Base-by-base conservation (phyloP, 2,329 filamentous ascomycete species). In the Rutstroemia sydowiana region DNA sequence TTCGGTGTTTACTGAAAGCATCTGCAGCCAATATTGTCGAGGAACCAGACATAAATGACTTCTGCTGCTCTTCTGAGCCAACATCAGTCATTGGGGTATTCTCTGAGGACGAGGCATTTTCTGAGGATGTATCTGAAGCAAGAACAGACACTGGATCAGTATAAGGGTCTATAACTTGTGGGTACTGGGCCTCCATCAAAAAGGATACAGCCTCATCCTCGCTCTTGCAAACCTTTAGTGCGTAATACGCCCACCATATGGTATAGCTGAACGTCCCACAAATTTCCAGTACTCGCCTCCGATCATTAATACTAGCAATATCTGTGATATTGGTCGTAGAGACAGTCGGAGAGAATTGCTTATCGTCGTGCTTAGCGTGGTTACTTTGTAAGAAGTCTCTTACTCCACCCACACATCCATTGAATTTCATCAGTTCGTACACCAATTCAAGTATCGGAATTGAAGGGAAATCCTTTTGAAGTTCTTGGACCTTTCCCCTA, bases 201-300 rank as follows among this genome's bases (percentile, higher is more conserved):
- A 50, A 13, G 20, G 28, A 1, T 44, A 16, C 36, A 34, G 47
- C 39, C 23, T 6, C 9, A 20, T 50, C n/a, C 3, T 11, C 4
- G 36, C 18, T 30, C 34, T 45, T 31, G n/a, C 47, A 50, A 9
- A 50, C 30, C 11, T 34, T 28, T 21, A 50, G 20, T n/a, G 39
- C 21, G 13, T 50, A 50, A 18, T 18, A 3, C 3, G 47, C 39
- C 47, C 47, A 50, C 47, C 47, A 50, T 5, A 37, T 13, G 20
- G 30, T 50, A 3, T 18, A 16, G 9, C 13, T 13, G 3, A 37
- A 18, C 14, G 34, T 16, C 18, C 18, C 13, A 6, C n/a, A 16
- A 37, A 37, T 37, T 2, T 37, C 5, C 14, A 14, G 9, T 16
- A 37, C n/a, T 13, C 18, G n/a, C 18, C 18, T 13, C n/a, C 34